Evolutionary conservation across 176 grass and related monocot genomes (phyloP).

Genomic region (Eremochloa ophiuroides): DNA sequence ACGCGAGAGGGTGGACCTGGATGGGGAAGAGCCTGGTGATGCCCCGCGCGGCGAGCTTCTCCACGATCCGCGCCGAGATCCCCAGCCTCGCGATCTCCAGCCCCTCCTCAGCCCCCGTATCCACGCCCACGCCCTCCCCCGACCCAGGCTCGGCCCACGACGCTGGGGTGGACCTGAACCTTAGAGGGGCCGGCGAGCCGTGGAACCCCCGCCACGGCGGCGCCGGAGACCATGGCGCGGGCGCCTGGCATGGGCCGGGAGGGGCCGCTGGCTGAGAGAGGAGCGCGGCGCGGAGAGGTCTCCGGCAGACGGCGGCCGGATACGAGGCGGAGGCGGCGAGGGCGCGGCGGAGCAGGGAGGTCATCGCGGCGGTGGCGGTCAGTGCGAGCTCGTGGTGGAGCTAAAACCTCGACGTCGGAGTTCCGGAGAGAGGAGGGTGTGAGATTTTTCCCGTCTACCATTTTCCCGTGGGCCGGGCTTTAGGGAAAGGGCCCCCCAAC

Average conservation of each 20-base stretch:
- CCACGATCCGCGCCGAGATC: slow-evolving; percentile 73
- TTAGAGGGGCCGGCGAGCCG: slow-evolving; percentile 26
- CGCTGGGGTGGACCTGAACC: slow-evolving; percentile 38
- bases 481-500: too few species aligned
- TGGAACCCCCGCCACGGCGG: slow-evolving; percentile 47
- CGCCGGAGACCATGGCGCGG: background rate
- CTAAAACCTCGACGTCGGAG: slow-evolving; percentile 14
- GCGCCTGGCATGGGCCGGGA: background rate
- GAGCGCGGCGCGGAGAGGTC: slow-evolving; percentile 31
- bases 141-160: background rate
- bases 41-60: slow-evolving; percentile 54
- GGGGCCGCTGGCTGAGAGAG: background rate
- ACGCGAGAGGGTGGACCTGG: slow-evolving; percentile 43
- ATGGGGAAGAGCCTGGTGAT: slow-evolving; percentile 95
- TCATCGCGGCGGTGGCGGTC: slow-evolving; percentile 31
- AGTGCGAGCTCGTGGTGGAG: background rate
- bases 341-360: slow-evolving; percentile 57
- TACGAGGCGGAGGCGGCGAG: slow-evolving; percentile 29
- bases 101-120: slow-evolving; percentile 29
- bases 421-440: too few species aligned
- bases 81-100: slow-evolving; percentile 74
- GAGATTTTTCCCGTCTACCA: background rate
- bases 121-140: slow-evolving; percentile 29
- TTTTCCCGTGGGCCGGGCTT: background rate
- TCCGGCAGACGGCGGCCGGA: background rate